Conservation (phyloP, 2,329 filamentous ascomycete species). For the Westerdykella aurantiaca region DNA sequence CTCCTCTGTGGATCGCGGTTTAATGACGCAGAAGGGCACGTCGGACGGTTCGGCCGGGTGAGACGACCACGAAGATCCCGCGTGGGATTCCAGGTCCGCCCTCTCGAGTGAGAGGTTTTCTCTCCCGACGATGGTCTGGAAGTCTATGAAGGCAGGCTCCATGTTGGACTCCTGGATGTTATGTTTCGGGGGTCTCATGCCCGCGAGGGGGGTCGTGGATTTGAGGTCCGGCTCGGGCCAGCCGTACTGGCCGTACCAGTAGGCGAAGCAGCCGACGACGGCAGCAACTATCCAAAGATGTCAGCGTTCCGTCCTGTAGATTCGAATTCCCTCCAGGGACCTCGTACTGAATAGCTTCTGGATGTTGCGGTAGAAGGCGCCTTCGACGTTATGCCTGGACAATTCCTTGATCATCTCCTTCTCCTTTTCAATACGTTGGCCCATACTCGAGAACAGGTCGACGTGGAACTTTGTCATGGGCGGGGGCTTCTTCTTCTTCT, state of each 20-base stretch:
- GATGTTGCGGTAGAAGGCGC: no score
- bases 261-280: slow-evolving; percentile 27
- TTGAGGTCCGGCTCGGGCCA: slow-evolving; percentile 41
- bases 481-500: slow-evolving; percentile 35
- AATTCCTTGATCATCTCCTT: slow-evolving; percentile 49
- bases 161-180: slow-evolving; percentile 53
- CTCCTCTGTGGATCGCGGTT: slow-evolving; percentile 71
- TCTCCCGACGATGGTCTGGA: slow-evolving; percentile 56
- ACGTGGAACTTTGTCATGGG: slow-evolving; percentile 45
- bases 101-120: slow-evolving; percentile 57
- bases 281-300: no score
- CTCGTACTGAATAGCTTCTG: no score
- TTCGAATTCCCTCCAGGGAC: no score
- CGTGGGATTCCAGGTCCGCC: slow-evolving; percentile 51
- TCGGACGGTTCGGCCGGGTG: slow-evolving; percentile 40
- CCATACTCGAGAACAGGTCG: slow-evolving; percentile 58
- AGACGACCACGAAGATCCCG: slow-evolving; percentile 61
- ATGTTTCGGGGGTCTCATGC: slow-evolving; percentile 46
- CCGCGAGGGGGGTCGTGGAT: slow-evolving; percentile 54
- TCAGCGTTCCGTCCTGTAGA: no score
- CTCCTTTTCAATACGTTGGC: slow-evolving; percentile 53
- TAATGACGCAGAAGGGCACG: slow-evolving; percentile 60
- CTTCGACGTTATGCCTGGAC: neutral
- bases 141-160: slow-evolving; percentile 60
- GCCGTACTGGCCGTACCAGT: slow-evolving; percentile 47